Evolutionary conservation across 2,329 filamentous ascomycete species (phyloP).

Genomic region (Daldinia eschscholtzii): DNA sequence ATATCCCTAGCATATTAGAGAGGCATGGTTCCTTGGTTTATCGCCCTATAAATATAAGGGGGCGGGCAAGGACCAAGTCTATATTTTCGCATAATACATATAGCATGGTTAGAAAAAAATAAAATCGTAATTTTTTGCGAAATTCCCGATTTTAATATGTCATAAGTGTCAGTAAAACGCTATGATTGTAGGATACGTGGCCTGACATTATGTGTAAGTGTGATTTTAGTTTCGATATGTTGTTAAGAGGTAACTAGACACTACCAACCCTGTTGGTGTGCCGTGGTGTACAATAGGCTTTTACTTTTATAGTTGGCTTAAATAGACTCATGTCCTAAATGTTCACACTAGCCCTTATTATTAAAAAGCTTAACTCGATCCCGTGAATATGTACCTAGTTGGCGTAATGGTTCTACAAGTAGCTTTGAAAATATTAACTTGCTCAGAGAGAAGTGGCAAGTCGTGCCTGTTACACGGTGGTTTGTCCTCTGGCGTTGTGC

Average conservation of each 20-base stretch:
- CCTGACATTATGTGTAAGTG: not conserved
- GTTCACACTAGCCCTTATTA: not conserved
- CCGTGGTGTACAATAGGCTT: too few relatives aligned
- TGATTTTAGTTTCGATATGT: not conserved
- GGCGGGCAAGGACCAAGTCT: conserved; percentile 19
- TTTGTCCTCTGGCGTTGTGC: too few relatives aligned
- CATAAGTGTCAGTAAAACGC: not conserved
- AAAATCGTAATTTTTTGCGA: conserved; percentile 41
- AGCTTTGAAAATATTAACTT: too few relatives aligned
- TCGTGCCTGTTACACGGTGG: too few relatives aligned
- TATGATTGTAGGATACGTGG: not conserved
- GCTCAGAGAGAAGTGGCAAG: too few relatives aligned
- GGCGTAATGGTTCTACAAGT: not conserved
- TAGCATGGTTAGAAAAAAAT: conserved; percentile 38
- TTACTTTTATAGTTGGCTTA: too few relatives aligned
- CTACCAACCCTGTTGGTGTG: too few relatives aligned
- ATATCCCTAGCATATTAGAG: conserved; percentile 42
- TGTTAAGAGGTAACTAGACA: not conserved
- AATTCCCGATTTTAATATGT: not conserved
- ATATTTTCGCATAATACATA: conserved; percentile 37
- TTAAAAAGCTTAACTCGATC: not conserved
- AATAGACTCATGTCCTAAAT: not conserved
- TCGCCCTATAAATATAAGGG: conserved; percentile 24
- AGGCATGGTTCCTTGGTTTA: conserved; percentile 31
- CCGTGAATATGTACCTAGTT: not conserved